These are phyloP conservation scores for Neonectria coccinea DNA, from an alignment of 2,329 filamentous ascomycete species.

Conservation along the genomic window DNA sequence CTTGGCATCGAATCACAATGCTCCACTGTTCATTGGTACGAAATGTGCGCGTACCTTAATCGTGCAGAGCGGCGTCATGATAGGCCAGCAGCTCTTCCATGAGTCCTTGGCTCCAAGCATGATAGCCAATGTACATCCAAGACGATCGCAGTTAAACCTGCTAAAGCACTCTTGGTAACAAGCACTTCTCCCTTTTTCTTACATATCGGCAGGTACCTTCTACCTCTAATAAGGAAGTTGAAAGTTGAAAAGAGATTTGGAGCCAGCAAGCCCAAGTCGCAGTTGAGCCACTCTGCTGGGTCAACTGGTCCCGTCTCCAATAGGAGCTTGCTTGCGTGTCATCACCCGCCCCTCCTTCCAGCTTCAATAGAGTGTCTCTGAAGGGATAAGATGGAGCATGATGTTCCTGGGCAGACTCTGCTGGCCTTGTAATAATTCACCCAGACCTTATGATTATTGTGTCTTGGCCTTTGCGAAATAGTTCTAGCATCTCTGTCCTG, in stretches of 20 bases:
- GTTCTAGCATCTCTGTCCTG: neutral
- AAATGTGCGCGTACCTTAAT: too few species aligned
- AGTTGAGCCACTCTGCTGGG: conserved; percentile 21
- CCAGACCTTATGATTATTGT: neutral
- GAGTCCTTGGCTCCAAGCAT: neutral
- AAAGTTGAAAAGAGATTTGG: neutral
- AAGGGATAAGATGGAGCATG: neutral
- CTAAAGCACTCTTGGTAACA: neutral
- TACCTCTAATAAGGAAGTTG: neutral
- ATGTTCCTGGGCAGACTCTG: neutral
- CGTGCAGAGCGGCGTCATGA: neutral
- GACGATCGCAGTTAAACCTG: neutral
- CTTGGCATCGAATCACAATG: conserved; percentile 14
- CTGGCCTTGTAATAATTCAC: neutral
- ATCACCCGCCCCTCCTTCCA: conserved; percentile 2
- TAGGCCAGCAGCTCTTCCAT: neutral
- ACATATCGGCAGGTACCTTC: neutral
- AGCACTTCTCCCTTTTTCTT: neutral
- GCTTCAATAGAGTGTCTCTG: neutral
- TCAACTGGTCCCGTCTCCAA: neutral
- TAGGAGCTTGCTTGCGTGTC: conserved; percentile 9
- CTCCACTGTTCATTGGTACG: neutral
- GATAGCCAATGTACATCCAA: neutral
- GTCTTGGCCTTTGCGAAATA: neutral
- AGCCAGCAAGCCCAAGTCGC: conserved; percentile 25